Percentiles rank a stretch among this genome's conserved stretches.
Evolutionary conservation across 2,329 filamentous ascomycete genomes (phyloP).

Genomic region (Hypoxylon sp.): DNA sequence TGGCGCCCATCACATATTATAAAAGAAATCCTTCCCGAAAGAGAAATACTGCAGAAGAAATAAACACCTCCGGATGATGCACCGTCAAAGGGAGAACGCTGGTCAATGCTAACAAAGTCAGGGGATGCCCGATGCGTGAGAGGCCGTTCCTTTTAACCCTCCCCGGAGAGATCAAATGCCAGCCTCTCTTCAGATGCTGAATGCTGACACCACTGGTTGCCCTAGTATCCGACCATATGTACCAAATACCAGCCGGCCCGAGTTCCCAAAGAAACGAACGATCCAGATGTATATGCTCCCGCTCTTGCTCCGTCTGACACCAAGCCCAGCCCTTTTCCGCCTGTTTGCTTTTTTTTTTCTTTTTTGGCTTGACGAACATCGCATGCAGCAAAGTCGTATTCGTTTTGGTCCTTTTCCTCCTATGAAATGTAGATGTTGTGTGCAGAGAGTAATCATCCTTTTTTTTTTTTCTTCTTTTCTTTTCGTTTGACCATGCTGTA

Average conservation of each 20-base stretch:
- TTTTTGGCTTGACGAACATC: slow-evolving; percentile 29
- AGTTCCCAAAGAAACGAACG: slow-evolving; percentile 34
- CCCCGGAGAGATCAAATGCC: slow-evolving; percentile 28
- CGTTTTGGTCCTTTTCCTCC: slow-evolving; percentile 29
- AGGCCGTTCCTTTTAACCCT: slow-evolving; percentile 23
- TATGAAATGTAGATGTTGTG: slow-evolving; percentile 11
- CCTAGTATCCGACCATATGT: slow-evolving; percentile 33
- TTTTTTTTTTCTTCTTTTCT: slow-evolving; percentile 28
- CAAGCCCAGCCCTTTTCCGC: slow-evolving; percentile 27
- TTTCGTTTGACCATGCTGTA: slow-evolving; percentile 27
- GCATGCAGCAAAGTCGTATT: slow-evolving; percentile 29
- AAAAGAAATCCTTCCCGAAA: slow-evolving; percentile 21
- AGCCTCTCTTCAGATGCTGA: slow-evolving; percentile 33
- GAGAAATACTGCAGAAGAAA: slow-evolving; percentile 13
- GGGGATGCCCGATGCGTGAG: slow-evolving; percentile 30
- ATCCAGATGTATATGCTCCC: slow-evolving; percentile 34
- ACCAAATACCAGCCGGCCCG: slow-evolving; percentile 35
- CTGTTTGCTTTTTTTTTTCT: slow-evolving; percentile 25
- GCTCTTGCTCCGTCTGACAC: slow-evolving; percentile 27
- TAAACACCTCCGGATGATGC: slow-evolving; percentile 29
- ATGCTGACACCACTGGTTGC: slow-evolving; percentile 33
- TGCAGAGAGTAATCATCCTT: slow-evolving; percentile 24
- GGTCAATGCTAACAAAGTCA: slow-evolving; percentile 35
- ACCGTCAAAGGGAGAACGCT: slow-evolving; percentile 35
- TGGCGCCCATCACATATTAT: slow-evolving; percentile 22